These are phyloP conservation scores for Neurospora tetraspora DNA, from an alignment of 495 filamentous ascomycete genomes.

Conservation along the genomic window DNA sequence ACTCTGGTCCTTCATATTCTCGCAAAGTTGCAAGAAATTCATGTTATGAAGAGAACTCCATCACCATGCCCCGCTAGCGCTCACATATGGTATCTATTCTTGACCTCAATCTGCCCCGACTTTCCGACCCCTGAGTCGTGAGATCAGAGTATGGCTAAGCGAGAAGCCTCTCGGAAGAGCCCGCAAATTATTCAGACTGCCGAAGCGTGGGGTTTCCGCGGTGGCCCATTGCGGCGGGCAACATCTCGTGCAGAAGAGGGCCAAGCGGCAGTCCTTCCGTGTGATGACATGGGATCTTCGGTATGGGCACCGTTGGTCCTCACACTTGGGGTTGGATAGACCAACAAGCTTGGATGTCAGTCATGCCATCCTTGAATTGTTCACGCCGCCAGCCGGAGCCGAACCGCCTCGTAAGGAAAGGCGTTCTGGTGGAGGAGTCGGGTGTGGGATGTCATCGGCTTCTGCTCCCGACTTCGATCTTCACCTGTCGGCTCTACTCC, in stretches of 20 bases:
- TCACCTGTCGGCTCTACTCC: not conserved
- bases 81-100: not conserved
- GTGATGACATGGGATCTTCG: not conserved
- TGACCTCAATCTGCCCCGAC: not conserved
- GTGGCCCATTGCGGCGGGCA: not conserved
- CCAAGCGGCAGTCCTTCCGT: not conserved
- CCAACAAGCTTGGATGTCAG: not conserved
- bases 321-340: not conserved
- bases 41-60: not conserved
- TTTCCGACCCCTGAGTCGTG: not conserved
- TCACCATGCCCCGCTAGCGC: not conserved
- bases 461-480: not conserved
- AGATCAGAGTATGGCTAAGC: not conserved
- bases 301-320: not conserved
- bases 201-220: not conserved
- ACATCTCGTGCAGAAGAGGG: not conserved
- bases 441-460: not conserved
- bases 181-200: not conserved
- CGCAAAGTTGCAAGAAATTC: not conserved
- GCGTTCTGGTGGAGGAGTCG: not conserved
- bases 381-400: not conserved
- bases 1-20: not conserved
- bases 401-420: not conserved
- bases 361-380: not conserved
- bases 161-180: not conserved